A percentile compares a stretch with the other conserved stretches of the same genome.
Conservation (phyloP, 1,284 basidiomycete genomes). For the Rhodotorula sp. region DNA sequence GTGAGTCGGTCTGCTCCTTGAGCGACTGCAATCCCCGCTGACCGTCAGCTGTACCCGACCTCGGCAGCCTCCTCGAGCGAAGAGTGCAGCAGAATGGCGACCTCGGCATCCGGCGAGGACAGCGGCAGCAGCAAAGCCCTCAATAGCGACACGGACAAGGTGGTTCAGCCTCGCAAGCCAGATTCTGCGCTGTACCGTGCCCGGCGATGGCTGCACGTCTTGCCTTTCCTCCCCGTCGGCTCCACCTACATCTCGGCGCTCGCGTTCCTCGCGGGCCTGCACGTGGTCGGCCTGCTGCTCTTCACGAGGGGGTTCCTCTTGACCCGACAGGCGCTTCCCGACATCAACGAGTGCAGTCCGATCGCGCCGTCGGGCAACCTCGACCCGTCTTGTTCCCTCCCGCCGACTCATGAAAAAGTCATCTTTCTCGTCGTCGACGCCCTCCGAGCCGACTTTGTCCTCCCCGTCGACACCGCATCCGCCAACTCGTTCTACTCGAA, state of each 20-base stretch:
- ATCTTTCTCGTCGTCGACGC: conserved; percentile 89
- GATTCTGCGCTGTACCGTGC: not conserved
- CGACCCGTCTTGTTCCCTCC: conserved; percentile 51
- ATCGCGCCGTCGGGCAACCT: conserved; percentile 52
- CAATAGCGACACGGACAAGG: not conserved
- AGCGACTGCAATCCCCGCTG: too few relatives aligned
- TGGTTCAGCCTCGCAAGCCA: not conserved
- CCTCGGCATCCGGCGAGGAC: too few relatives aligned
- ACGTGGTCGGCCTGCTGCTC: conserved; percentile 57
- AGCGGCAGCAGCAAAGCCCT: too few relatives aligned
- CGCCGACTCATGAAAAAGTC: conserved; percentile 70
- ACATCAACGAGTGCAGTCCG: conserved; percentile 57
- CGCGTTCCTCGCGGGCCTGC: conserved; percentile 59
- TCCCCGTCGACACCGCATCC: conserved; percentile 55
- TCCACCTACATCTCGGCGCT: conserved; percentile 50
- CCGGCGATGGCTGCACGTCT: conserved; percentile 20
- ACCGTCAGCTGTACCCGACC: too few relatives aligned
- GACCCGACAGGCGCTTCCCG: conserved; percentile 71
- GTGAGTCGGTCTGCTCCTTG: too few relatives aligned
- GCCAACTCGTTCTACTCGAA: conserved; percentile 63
- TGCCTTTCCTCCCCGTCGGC: conserved; percentile 29
- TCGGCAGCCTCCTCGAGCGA: too few relatives aligned
- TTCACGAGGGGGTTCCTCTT: conserved; percentile 88
- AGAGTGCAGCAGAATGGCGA: too few relatives aligned
- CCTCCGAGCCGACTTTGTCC: conserved; percentile 90